Evolutionary conservation across 2,329 filamentous ascomycete genomes (phyloP).

Genomic region (Cladosporium sp.): DNA sequence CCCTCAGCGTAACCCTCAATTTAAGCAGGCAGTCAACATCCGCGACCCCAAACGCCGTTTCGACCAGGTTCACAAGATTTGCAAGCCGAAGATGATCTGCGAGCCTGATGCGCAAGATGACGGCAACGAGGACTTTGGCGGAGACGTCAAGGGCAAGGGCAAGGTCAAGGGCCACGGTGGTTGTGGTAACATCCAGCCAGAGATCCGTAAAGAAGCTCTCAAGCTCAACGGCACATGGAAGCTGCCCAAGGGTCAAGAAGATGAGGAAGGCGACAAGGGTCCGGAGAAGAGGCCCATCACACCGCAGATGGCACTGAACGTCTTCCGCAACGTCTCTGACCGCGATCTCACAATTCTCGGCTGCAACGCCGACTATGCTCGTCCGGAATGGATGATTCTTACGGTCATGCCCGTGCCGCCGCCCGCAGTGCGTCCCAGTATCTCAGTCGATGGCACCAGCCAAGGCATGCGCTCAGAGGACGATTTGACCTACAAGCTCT

Average conservation of each 20-base stretch:
- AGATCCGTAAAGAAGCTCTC: slow-evolving; percentile 80
- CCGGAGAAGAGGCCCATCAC: slow-evolving; percentile 79
- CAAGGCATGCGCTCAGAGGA: slow-evolving; percentile 94
- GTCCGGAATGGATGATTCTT: slow-evolving; percentile 97
- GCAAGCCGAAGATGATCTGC: slow-evolving; percentile 81
- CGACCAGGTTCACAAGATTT: slow-evolving; percentile 84
- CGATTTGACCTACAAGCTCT: slow-evolving; percentile 98
- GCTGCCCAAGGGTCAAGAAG: slow-evolving; percentile 60
- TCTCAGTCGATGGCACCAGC: slow-evolving; percentile 91
- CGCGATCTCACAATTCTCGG: slow-evolving; percentile 82
- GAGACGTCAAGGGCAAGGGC: slow-evolving; percentile 52
- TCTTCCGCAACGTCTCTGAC: slow-evolving; percentile 79
- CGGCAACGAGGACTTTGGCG: slow-evolving; percentile 62
- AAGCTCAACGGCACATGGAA: slow-evolving; percentile 75
- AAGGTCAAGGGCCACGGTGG: slow-evolving; percentile 66
- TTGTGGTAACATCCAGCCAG: slow-evolving; percentile 86
- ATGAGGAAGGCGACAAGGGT: slow-evolving; percentile 63
- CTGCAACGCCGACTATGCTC: slow-evolving; percentile 87
- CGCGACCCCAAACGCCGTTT: slow-evolving; percentile 94
- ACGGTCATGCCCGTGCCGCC: slow-evolving; percentile 93
- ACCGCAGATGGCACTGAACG: slow-evolving; percentile 75
- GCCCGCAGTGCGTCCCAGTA: slow-evolving; percentile 91
- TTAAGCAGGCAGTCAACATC: slow-evolving; percentile 72
- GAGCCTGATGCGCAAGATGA: slow-evolving; percentile 69
- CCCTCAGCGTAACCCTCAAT: slow-evolving; percentile 75